A percentile compares a stretch with the other conserved stretches of the same genome.
Evolutionary conservation across 805 yeast genomes (phyloP).

Genomic region (Cyberlindnera bimundalis): DNA sequence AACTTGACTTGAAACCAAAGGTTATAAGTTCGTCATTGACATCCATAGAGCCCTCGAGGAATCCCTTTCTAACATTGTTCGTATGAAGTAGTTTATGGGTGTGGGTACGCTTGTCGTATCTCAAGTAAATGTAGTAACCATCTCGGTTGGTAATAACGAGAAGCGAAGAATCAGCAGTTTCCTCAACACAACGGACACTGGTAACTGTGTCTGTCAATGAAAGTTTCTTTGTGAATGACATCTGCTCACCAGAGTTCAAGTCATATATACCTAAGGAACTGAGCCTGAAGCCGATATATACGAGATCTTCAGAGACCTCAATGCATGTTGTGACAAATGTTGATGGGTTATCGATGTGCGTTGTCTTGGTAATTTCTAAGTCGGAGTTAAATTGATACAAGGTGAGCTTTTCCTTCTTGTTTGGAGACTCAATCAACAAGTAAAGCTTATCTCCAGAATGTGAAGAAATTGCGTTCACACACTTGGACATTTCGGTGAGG

Average conservation of each 20-base stretch:
- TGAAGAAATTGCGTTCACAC: conserved; percentile 46
- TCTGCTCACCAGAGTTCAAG: conserved; percentile 27
- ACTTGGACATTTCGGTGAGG: conserved; percentile 37
- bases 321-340: conserved; percentile 61
- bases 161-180: conserved; percentile 17
- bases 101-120: conserved; percentile 25
- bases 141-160: conserved; percentile 58
- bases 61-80: conserved; percentile 70
- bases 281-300: conserved; percentile 69
- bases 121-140: conserved; percentile 52
- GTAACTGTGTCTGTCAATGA: conserved; percentile 70
- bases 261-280: conserved; percentile 61
- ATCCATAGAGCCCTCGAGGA: conserved; percentile 68
- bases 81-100: conserved; percentile 40
- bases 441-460: conserved; percentile 30
- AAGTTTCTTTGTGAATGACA: conserved; percentile 40
- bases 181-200: conserved; percentile 40
- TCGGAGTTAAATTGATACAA: conserved; percentile 36
- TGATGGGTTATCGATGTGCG: conserved; percentile 37
- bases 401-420: conserved; percentile 52
- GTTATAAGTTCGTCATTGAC: conserved; percentile 47
- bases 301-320: conserved; percentile 37
- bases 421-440: conserved; percentile 62
- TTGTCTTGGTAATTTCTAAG: conserved; percentile 26
- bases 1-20: conserved; percentile 80